Base-by-base conservation (phyloP, 345 rosid species). In the Eucalyptus melliodora region DNA sequence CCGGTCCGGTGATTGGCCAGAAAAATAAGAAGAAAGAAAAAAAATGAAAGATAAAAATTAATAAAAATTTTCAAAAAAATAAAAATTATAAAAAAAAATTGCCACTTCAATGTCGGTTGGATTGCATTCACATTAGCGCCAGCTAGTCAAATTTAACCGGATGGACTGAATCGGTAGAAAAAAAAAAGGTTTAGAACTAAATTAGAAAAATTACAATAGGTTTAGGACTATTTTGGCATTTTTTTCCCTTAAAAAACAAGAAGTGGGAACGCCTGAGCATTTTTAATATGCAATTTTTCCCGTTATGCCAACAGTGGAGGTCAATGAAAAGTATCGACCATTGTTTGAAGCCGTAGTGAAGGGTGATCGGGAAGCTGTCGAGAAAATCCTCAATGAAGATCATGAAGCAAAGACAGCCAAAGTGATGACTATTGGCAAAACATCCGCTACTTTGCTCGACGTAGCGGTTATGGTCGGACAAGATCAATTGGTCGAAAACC, bases 1-100 rank as follows among this genome's bases (percentile, higher is more conserved):
- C 4, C 2, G 2, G 2, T 51, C 56, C 0, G 17, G 1, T 7
- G 56, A 51, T 0, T 1, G 2, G 56, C 23, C 0, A 51, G 4
- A 51, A 51, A 3, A 51, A 51, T 51, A 6, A 51, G 23, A 7
- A 3, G 9, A 51, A 51, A 16, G 9, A 51, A 51, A 16, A 51
- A 6, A 16, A 51, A 6, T 51, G 55, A 51, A 51, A 51, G 0
- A 51, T 16, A 3, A 51, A 50, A 50, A 50, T 50, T 50, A 50
- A 6, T 50, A 50, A 50, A 50, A 50, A 50, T 6, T 15, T 50
- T 2, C 1, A 50, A 50, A 50, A 50, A 16, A 50, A 50, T 6
- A 50, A 16, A 16, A 16, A 50, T 50, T 6, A 50, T 34, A 2
- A 34, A 34, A 34, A 34, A 51, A 51, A 51, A 17, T 51, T 51